Evolutionary conservation across 2,329 filamentous ascomycete species (phyloP).

Genomic region (Saccharata proteae): DNA sequence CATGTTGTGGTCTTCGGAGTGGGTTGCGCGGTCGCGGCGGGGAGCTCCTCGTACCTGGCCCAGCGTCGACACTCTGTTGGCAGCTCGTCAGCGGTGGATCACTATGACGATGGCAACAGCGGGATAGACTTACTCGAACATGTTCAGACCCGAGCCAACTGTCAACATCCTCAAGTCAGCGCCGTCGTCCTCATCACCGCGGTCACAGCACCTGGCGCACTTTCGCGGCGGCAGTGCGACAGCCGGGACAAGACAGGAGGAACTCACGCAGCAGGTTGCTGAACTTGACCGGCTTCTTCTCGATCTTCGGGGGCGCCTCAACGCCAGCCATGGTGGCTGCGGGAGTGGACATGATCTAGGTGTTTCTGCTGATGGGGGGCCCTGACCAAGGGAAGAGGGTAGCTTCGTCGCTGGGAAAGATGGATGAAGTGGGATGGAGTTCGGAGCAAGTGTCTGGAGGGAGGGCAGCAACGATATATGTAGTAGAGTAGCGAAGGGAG

Average conservation of each 20-base stretch:
- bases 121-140: slow-evolving; percentile 71
- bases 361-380: slow-evolving; percentile 45
- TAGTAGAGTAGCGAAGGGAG: not conserved
- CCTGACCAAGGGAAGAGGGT: slow-evolving; percentile 96
- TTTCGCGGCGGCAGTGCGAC: not conserved
- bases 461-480: slow-evolving; percentile 1
- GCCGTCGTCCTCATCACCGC: slow-evolving; percentile 3
- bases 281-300: slow-evolving; percentile 99
- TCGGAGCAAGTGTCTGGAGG: slow-evolving; percentile 12
- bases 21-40: not conserved
- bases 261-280: slow-evolving; percentile 80
- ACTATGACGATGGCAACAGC: too few relatives aligned
- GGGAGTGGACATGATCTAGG: slow-evolving; percentile 38
- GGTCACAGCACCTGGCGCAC: not conserved
- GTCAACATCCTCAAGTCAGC: slow-evolving; percentile 12
- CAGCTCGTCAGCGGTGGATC: too few relatives aligned
- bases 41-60: slow-evolving; percentile 42
- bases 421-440: slow-evolving; percentile 13
- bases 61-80: slow-evolving; percentile 56
- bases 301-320: slow-evolving; percentile 49
- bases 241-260: too few relatives aligned
- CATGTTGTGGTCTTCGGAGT: not conserved
- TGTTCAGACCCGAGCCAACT: slow-evolving; percentile 83
- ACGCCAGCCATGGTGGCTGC: slow-evolving; percentile 31
- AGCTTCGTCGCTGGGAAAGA: slow-evolving; percentile 60